These are phyloP conservation scores for Silene conica DNA, from an alignment of 148 eudicot genomes.

Conservation along the genomic window DNA sequence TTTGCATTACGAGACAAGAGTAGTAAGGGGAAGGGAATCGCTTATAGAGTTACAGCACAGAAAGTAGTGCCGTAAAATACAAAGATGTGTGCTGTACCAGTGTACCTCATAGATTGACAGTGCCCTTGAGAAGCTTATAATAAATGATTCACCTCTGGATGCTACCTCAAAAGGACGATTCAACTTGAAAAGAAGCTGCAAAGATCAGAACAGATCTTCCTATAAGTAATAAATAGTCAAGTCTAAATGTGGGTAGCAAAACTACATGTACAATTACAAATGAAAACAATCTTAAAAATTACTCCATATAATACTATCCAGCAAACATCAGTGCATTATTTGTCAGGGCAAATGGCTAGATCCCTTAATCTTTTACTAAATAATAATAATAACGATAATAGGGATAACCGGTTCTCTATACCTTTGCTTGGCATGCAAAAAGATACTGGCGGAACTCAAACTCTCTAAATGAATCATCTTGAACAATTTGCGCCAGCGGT, in stretches of 20 bases:
- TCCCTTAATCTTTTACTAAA: not conserved
- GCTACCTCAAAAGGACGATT: constrained; percentile 95
- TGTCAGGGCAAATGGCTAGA: not conserved
- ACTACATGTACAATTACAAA: not conserved
- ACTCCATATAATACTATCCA: not conserved
- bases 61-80: not conserved
- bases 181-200: constrained; percentile 82
- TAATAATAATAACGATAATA: not conserved
- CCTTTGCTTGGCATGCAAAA: constrained; percentile 98
- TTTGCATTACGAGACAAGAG: not conserved
- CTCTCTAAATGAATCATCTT: constrained; percentile 93
- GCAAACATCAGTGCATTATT: not conserved
- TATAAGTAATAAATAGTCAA: constrained; percentile 15
- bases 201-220: constrained; percentile 22
- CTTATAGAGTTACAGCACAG: not conserved
- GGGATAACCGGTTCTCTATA: constrained; percentile 27
- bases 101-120: constrained; percentile 70
- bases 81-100: constrained; percentile 1
- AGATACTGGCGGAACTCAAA: constrained; percentile 96
- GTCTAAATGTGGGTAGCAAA: not conserved
- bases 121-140: constrained; percentile 81
- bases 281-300: not conserved
- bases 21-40: not conserved
- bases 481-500: constrained; percentile 72
- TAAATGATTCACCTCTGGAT: constrained; percentile 79